phyloP scores from a whole-genome alignment of 805 yeast genomes.

The Wickerhamiella allomyrinae region DNA sequence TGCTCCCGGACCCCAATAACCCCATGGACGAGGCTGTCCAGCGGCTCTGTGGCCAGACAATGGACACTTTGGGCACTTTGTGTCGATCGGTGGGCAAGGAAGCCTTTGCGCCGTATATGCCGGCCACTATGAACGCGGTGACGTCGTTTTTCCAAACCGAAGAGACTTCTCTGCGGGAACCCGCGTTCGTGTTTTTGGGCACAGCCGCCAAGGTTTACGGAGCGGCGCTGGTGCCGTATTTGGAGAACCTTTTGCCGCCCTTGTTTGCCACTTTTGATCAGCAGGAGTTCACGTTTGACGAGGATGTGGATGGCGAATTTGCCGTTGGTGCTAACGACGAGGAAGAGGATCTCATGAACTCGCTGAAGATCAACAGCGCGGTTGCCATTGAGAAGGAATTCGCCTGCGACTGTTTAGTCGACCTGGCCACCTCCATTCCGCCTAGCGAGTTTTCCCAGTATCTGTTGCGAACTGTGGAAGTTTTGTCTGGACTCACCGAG shows the following conservation, averaged over 20 bases:
- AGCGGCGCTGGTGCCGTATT: constrained; percentile 72
- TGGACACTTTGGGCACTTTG: constrained; percentile 88
- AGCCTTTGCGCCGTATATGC: constrained; percentile 71
- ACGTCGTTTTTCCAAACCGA: constrained; percentile 63
- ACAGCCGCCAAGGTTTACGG: constrained; percentile 93
- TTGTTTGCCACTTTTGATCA: constrained; percentile 72
- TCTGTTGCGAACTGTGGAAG: constrained; percentile 24
- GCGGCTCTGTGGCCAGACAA: constrained; percentile 80
- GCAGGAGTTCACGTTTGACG: constrained; percentile 47
- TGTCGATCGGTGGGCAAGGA: constrained; percentile 94
- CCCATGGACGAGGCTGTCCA: constrained; percentile 73
- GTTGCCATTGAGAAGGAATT: constrained; percentile 90
- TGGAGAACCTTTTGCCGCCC: constrained; percentile 70
- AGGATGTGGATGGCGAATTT: constrained; percentile 30
- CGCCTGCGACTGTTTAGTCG: constrained; percentile 72
- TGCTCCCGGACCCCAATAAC: constrained; percentile 35
- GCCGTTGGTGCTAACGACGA: constrained; percentile 26
- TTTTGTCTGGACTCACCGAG: constrained; percentile 57
- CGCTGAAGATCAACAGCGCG: constrained; percentile 82
- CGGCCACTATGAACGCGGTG: constrained; percentile 79
- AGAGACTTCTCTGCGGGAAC: constrained; percentile 77
- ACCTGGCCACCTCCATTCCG: constrained; percentile 66
- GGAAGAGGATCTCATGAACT: constrained; percentile 50
- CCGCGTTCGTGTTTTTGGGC: constrained; percentile 85
- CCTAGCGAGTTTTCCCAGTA: constrained; percentile 30